Base-by-base conservation (phyloP, 2,329 filamentous ascomycete genomes). In the Diaporthe vexans region DNA sequence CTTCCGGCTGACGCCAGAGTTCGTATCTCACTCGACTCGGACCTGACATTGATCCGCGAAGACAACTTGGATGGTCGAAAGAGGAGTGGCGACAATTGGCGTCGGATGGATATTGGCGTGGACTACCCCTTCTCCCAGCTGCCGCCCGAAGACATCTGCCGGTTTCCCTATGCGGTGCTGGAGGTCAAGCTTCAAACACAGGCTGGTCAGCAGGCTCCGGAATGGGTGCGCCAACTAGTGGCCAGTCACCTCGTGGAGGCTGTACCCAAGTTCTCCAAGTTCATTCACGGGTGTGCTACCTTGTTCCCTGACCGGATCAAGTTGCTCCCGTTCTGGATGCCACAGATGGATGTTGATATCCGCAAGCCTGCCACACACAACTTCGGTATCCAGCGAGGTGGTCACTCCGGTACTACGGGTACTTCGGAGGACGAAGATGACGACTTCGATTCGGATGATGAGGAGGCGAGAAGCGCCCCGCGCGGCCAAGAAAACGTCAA, bases 181-280 rank as follows among this genome's bases (percentile, higher is more conserved):
- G 97, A 99, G 84, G 97, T 99, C 77, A 99, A 99, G 86, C 90
- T 99, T 26, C 97, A 99, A 85, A 99, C 97, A 0, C 96, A 98
- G 83, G 92, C 94, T 73, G 97, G 97, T 52, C 95, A 98, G 83
- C 95, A 98, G 81, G 95, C 97, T 19, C 97, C 97, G 0, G 94
- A 97, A 81, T 99, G 97, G 97, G 96, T 99, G 79, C 93, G 95
- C 29, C 95, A 98, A 81, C 89, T 99, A 69, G 97, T 95, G 58
- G 90, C 94, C 17, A 98, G 95, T 76, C 97, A 99, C 85, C 89
- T 99, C 21, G 97, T 99, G 2, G 97, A 99, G 85, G 95, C 97
- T n/a, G 95, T 99, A 3, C 97, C 97, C 76, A 99, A 99, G 82
- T 99, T 98, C 84, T 98, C 95, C 81, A 99, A 99, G 85, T 99